Conservation (phyloP, 108 stramenopile genomes). For the Cyclotella cryptica region DNA sequence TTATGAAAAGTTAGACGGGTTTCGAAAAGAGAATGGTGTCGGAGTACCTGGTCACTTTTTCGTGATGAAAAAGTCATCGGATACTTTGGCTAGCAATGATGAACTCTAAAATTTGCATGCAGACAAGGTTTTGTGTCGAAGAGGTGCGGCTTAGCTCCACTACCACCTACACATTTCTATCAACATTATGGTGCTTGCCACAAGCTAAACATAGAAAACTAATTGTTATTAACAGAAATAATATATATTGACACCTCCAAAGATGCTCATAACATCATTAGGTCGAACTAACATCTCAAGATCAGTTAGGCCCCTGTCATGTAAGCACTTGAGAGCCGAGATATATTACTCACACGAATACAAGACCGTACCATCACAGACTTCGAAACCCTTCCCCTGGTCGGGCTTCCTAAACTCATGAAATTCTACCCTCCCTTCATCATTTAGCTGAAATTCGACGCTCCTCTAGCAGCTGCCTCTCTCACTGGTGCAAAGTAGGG, state of each 20-base stretch:
- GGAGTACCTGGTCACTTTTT: slow-evolving; percentile 73
- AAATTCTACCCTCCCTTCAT: neutral
- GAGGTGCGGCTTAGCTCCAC: no score
- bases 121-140: neutral
- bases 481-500: slow-evolving; percentile 97
- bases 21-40: slow-evolving; percentile 66
- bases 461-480: slow-evolving; percentile 73
- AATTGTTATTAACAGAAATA: no score
- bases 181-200: no score
- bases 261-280: no score
- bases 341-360: neutral
- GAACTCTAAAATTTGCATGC: neutral
- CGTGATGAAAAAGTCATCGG: slow-evolving; percentile 53
- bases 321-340: no score
- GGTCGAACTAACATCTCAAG: no score
- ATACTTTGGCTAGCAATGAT: slow-evolving; percentile 8
- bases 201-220: no score
- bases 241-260: no score
- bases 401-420: neutral
- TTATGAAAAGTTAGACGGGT: slow-evolving; percentile 69
- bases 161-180: neutral
- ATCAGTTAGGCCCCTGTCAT: no score
- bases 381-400: neutral
- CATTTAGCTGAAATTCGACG: slow-evolving; percentile 32
- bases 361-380: neutral